Percentiles rank a stretch among this genome's conserved stretches.
Conservation (phyloP, 2,329 filamentous ascomycete species). For the Pseudogymnoascus sp. region DNA sequence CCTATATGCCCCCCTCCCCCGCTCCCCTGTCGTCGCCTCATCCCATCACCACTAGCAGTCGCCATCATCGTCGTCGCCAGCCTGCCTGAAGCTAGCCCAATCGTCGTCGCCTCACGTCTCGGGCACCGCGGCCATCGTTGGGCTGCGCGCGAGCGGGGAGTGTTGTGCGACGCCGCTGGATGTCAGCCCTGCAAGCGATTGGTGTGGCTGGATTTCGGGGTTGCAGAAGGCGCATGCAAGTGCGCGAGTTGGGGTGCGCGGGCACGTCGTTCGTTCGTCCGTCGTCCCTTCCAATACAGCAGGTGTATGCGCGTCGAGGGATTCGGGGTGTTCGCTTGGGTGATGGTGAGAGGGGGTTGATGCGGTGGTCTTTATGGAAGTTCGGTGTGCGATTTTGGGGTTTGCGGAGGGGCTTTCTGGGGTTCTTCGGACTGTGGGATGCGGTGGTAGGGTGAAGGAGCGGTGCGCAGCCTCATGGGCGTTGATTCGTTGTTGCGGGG, state of each 20-base stretch:
- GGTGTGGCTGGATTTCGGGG: background rate
- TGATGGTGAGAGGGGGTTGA: background rate
- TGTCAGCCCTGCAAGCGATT: background rate
- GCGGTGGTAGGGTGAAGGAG: background rate
- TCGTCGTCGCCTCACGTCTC: background rate
- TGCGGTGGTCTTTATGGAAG: background rate
- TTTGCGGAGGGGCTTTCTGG: background rate
- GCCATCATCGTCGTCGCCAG: background rate
- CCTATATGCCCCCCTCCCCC: background rate
- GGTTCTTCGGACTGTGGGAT: background rate
- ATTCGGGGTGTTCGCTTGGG: background rate
- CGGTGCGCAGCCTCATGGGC: background rate
- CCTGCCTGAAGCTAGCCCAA: background rate
- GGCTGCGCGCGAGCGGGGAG: background rate
- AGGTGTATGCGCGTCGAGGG: background rate
- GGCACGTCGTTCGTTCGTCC: background rate
- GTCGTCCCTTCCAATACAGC: background rate
- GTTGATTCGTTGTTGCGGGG: constrained; percentile 1
- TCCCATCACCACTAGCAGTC: background rate
- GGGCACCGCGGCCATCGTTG: background rate
- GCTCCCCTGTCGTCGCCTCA: background rate
- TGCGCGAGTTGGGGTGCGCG: background rate
- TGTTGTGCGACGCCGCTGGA: background rate
- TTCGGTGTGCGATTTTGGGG: background rate
- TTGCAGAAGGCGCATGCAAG: background rate